These are phyloP conservation scores for Wickerhamomyces silvicola DNA, from an alignment of 805 yeast species.

Conservation along the genomic window DNA sequence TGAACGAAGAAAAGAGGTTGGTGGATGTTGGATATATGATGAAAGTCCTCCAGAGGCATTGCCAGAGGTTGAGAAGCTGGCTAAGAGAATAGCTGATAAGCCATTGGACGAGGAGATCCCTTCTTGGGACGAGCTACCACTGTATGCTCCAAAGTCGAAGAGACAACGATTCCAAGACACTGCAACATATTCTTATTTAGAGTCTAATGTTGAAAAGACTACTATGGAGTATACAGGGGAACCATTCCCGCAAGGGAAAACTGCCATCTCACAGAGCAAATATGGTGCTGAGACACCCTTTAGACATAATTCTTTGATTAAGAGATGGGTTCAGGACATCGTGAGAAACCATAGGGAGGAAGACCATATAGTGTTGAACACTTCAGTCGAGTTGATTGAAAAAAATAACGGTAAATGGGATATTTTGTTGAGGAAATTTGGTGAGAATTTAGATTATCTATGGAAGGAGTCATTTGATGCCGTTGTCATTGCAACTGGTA, in stretches of 20 bases:
- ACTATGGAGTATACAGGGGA: slow-evolving; percentile 6
- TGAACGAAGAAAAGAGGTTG: slow-evolving; percentile 32
- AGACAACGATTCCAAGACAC: slow-evolving; percentile 3
- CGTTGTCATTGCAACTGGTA: slow-evolving; percentile 59
- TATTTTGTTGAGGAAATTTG: slow-evolving; percentile 1
- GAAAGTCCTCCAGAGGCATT: slow-evolving; percentile 7
- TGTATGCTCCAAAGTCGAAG: slow-evolving; percentile 1
- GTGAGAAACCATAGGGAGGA: neutral
- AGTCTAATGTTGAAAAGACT: slow-evolving; percentile 6
- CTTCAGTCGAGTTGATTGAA: slow-evolving; percentile 1
- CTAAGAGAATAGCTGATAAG: slow-evolving; percentile 1
- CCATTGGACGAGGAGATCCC: neutral
- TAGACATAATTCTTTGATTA: slow-evolving; percentile 6
- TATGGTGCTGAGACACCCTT: slow-evolving; percentile 8
- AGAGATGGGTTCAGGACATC: slow-evolving; percentile 1
- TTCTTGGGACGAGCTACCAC: slow-evolving; percentile 1
- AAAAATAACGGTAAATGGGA: slow-evolving; percentile 1
- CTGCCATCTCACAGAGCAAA: slow-evolving; percentile 2
- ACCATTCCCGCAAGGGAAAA: slow-evolving; percentile 4
- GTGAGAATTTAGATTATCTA: slow-evolving; percentile 1
- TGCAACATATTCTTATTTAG: slow-evolving; percentile 5
- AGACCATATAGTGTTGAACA: neutral
- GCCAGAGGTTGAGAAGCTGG: neutral
- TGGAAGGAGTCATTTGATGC: too few relatives aligned
- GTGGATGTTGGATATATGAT: slow-evolving; percentile 37